A percentile compares a stretch with the other conserved stretches of the same genome.
Evolutionary conservation across 495 filamentous ascomycete genomes (phyloP).

Genomic region (Penicillium dipodomyicola): DNA sequence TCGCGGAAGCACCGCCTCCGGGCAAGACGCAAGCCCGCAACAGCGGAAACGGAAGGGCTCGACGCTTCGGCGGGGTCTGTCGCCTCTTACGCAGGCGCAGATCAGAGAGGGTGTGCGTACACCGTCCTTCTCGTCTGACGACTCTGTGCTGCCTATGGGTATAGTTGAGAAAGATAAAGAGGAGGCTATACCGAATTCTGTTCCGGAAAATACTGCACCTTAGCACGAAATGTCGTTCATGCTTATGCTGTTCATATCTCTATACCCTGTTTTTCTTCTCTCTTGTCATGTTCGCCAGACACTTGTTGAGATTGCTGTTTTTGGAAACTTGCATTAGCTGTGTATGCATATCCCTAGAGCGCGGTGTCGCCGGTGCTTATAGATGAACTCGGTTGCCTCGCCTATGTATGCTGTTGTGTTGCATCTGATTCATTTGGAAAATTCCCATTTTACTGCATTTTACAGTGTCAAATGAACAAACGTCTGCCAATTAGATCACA

Average conservation of each 20-base stretch:
- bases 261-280: conserved; percentile 8
- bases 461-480: not conserved
- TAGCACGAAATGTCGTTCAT: conserved; percentile 2
- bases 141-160: conserved; percentile 29
- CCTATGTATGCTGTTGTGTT: not conserved
- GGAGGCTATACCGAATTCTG: conserved; percentile 21
- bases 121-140: conserved; percentile 41
- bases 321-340: conserved; percentile 1
- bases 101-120: conserved; percentile 41
- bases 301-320: not conserved
- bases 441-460: not conserved
- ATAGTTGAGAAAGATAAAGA: conserved; percentile 30
- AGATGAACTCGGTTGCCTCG: not conserved
- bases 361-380: not conserved
- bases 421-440: not conserved
- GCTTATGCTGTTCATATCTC: conserved; percentile 9
- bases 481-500: not conserved
- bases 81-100: conserved; percentile 46
- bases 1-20: conserved; percentile 34
- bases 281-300: not conserved
- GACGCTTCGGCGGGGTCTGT: conserved; percentile 36
- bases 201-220: conserved; percentile 13
- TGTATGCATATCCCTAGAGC: conserved; percentile 5
- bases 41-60: conserved; percentile 38
- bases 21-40: conserved; percentile 31